Evolutionary conservation across 1,284 basidiomycete species (phyloP), one percentile per base, ranked within the genome.

Genomic region (Wolfiporia cocos): DNA sequence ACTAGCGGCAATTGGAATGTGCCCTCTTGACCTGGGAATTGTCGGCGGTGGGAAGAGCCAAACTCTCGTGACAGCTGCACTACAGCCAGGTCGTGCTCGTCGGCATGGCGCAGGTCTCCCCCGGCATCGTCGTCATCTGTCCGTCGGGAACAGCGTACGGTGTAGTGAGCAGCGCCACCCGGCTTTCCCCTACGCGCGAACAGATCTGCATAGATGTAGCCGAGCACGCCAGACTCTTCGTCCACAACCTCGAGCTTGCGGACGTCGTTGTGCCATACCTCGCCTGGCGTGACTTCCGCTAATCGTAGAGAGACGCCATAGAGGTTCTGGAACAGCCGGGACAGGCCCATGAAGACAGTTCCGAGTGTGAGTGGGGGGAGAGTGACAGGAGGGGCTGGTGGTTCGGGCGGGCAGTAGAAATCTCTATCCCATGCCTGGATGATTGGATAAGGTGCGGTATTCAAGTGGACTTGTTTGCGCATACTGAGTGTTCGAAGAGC

Each of bases 401-500:
- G 75, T 56, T 86, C 81, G 2, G 86, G 84, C 1, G 86, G 82
- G 56, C 84, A 77, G 65, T 91, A 95, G 59, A 84, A 94, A 53
- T 96, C 92, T 48, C 92, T 76, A 63, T 97, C 93, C 93, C 93
- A 97, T 2, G 91, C 84, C 49, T 93, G 78, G 42, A 96, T 80
- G 7, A 70, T 67, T 23, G 89, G 88, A 34, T 74, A 62, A 43
- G 71, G 62, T 10, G 66, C 50, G 2, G 76, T 65, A 23, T 72
- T 64, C 28, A 85, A 71, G 55, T 85, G 80, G 9, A 67, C 69
- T 58, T 86, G 81, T 65, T 95, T 96, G 46, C 87, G 72, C 35
- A 71, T 53, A 48, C 83, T 82, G 18, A 96, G 72, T 5, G 77
- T 70, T 15, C 74, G 72, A 32, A 96, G 67, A 38, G 93, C 92